A percentile compares a stretch with the other conserved stretches of the same genome.
These are phyloP conservation scores for Alternaria sp. DNA, from an alignment of 2,329 filamentous ascomycete species.

Conservation along the genomic window DNA sequence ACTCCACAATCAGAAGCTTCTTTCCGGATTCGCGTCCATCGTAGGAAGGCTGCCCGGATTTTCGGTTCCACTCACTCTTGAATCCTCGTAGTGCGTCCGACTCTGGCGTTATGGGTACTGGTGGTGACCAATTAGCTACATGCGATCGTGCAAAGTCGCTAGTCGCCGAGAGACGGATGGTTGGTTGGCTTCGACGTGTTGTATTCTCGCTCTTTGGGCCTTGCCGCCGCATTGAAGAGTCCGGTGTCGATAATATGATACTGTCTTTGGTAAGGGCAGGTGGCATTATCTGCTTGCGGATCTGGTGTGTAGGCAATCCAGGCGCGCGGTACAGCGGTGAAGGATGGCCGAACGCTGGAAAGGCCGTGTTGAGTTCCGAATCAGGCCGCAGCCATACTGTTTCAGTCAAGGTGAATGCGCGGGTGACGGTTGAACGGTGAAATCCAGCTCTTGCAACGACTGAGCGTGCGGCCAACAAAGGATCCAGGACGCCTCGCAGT, in stretches of 20 bases:
- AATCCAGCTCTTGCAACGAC: neutral
- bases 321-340: neutral
- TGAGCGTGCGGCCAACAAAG: neutral
- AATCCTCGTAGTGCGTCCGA: constrained; percentile 9
- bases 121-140: constrained; percentile 19
- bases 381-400: neutral
- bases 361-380: neutral
- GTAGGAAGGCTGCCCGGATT: too few species aligned
- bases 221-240: neutral
- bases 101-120: constrained; percentile 16
- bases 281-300: neutral
- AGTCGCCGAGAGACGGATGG: neutral
- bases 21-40: too few species aligned
- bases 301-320: neutral
- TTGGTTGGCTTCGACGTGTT: neutral
- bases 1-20: constrained; percentile 21
- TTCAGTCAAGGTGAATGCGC: too few species aligned
- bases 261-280: neutral
- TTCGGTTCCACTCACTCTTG: constrained; percentile 23
- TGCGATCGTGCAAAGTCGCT: constrained; percentile 23
- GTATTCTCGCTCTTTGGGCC: neutral
- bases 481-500: neutral
- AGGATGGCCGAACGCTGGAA: neutral
- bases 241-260: neutral
- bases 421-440: neutral